A percentile compares a stretch with the other conserved stretches of the same genome.
These are phyloP conservation scores for Vairimorpha apis DNA, from an alignment of 371 early-diverging fungal genomes.

Conservation along the genomic window DNA sequence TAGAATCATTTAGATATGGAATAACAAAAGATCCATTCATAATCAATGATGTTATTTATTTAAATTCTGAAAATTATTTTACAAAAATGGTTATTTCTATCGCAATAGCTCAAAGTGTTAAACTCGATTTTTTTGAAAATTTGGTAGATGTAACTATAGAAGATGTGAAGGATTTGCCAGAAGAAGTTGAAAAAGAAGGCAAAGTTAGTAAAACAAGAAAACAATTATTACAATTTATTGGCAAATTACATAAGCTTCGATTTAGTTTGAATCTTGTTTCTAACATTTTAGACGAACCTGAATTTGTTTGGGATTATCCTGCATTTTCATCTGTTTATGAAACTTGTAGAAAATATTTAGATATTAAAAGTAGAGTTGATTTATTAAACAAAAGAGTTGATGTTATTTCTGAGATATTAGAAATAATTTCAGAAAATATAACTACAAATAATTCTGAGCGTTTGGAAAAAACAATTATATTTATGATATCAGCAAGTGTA, in stretches of 20 bases:
- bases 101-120: slow-evolving; percentile 64
- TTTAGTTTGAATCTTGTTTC: slow-evolving; percentile 63
- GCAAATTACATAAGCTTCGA: slow-evolving; percentile 57
- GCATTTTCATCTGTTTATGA: slow-evolving; percentile 61
- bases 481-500: slow-evolving; percentile 51
- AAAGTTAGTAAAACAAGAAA: slow-evolving; percentile 58
- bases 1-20: slow-evolving; percentile 62
- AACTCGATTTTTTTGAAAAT: slow-evolving; percentile 63
- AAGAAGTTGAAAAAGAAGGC: slow-evolving; percentile 61
- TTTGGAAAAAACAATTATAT: slow-evolving; percentile 60
- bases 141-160: slow-evolving; percentile 61
- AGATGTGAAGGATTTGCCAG: slow-evolving; percentile 60
- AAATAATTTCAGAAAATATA: slow-evolving; percentile 59
- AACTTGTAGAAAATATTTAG: slow-evolving; percentile 62
- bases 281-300: slow-evolving; percentile 64
- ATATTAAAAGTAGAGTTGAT: slow-evolving; percentile 61
- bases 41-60: slow-evolving; percentile 63
- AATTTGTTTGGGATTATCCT: slow-evolving; percentile 63
- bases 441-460: slow-evolving; percentile 61
- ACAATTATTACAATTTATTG: slow-evolving; percentile 61
- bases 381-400: slow-evolving; percentile 63
- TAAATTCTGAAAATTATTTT: slow-evolving; percentile 59
- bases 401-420: slow-evolving; percentile 62
- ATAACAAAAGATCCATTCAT: slow-evolving; percentile 60
- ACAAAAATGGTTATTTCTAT: slow-evolving; percentile 64